Evolutionary conservation across 176 grass and related monocot species (phyloP).

Genomic region (Dendrocalamus sinicus): DNA sequence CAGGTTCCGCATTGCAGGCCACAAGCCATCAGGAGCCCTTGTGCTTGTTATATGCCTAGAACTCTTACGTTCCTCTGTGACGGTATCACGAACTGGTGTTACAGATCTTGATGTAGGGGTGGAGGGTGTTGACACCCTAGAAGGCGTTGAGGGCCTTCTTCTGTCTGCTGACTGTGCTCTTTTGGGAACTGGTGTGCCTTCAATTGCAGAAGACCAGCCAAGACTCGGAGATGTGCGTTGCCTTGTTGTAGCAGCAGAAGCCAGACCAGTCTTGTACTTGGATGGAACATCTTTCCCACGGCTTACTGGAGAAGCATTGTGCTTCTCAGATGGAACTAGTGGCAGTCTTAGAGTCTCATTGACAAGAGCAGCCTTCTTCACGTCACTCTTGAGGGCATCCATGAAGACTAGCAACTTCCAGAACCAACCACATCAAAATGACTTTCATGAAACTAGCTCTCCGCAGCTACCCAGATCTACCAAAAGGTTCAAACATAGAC

Average conservation of each 20-base stretch:
- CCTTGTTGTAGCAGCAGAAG: conserved; percentile 47
- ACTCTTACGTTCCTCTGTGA: conserved; percentile 52
- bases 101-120: conserved; percentile 53
- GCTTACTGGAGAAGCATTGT: conserved; percentile 56
- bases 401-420: conserved; percentile 49
- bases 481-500: conserved; percentile 10
- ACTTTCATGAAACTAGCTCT: conserved; percentile 36
- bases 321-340: conserved; percentile 84
- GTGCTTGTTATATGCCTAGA: conserved; percentile 45
- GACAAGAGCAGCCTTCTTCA: conserved; percentile 44
- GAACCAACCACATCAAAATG: conserved; percentile 64
- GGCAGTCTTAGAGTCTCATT: conserved; percentile 66
- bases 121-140: conserved; percentile 59
- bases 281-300: conserved; percentile 63
- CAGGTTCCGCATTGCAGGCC: conserved; percentile 88
- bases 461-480: conserved; percentile 28
- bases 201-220: conserved; percentile 16
- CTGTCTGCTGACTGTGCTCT: conserved; percentile 76
- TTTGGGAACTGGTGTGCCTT: conserved; percentile 52
- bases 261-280: conserved; percentile 68
- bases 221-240: conserved; percentile 68
- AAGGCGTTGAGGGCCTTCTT: conserved; percentile 71
- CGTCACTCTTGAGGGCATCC: conserved; percentile 49
- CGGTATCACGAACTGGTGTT: conserved; percentile 63
- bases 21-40: conserved; percentile 69